Evolutionary conservation across 2,329 filamentous ascomycete species (phyloP).

Genomic region (Talaromyces sp.): DNA sequence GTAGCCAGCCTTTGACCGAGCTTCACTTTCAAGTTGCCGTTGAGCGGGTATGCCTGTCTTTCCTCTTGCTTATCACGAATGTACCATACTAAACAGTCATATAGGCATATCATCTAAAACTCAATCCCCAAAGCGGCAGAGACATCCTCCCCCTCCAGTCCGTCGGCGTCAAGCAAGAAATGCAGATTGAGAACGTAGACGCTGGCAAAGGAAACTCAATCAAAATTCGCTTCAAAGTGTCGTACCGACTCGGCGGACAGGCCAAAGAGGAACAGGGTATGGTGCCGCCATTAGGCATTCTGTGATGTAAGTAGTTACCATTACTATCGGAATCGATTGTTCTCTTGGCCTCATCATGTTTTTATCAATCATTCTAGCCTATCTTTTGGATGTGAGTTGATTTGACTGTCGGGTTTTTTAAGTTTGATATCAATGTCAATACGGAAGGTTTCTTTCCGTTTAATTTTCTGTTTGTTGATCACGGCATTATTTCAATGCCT

Average conservation of each 20-base stretch:
- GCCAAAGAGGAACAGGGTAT: slow-evolving; percentile 76
- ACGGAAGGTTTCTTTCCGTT: background rate
- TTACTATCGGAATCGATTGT: background rate
- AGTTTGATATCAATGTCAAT: background rate
- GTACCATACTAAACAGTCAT: background rate
- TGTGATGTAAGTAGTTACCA: slow-evolving; percentile 40
- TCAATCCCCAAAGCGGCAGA: slow-evolving; percentile 81
- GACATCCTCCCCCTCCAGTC: slow-evolving; percentile 67
- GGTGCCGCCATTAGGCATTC: slow-evolving; percentile 73
- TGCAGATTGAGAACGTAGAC: slow-evolving; percentile 73
- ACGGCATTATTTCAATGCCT: background rate
- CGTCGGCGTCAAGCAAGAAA: slow-evolving; percentile 76
- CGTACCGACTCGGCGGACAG: slow-evolving; percentile 66
- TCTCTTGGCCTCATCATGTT: background rate
- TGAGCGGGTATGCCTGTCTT: slow-evolving; percentile 65
- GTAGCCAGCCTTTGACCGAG: slow-evolving; percentile 66
- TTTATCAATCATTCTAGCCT: background rate
- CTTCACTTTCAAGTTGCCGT: slow-evolving; percentile 90
- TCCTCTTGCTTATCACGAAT: background rate
- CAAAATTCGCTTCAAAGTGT: slow-evolving; percentile 84
- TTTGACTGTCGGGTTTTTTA: background rate
- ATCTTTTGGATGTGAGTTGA: background rate
- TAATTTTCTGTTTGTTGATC: background rate
- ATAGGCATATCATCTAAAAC: slow-evolving; percentile 73
- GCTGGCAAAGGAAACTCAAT: slow-evolving; percentile 70